Evolutionary conservation across 2,329 filamentous ascomycete species (phyloP), one percentile per base, ranked within the genome.

Genomic region (Diplocarpon rosae): DNA sequence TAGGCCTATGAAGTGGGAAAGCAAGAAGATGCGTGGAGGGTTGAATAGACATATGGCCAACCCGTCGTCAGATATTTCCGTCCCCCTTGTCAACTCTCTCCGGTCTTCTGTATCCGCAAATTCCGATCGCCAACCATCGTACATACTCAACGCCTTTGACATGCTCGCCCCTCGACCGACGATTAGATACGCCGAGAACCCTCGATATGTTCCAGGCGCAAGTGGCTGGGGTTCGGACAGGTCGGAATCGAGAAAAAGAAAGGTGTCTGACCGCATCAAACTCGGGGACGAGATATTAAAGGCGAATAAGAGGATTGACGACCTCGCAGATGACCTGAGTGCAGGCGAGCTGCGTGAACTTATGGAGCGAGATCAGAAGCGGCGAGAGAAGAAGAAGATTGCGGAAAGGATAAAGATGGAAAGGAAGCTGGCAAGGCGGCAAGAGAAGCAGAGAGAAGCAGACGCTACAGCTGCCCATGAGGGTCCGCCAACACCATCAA

Each of bases 121-220:
- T 46, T 83, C 83, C 1, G 86, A 92, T 52, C 75, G 78, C 48
- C 73, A 80, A 33, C 49, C 54, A 43, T 81, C 85, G 0, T 96
- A 84, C 70, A 86, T 81, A 55, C 73, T 96, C 39, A 87, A 86
- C 41, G 73, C 79, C 10, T 71, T 95, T 42, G 83, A 85, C 50
- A 76, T 85, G n/a, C 76, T 95, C 50, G 82, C 85, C 9, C 90
- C 92, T 5, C 77, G 88, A 37, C 92, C 92, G 11, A 88, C 84
- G 0, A 74, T 96, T 45, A 82, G 82, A 49, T 87, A 81, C 62
- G 76, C 82, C 4, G 73, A 80, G 20, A 74, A 79, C 46, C 73
- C 83, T 14, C 72, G 80, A 54, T 71, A 75, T 57, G 69, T 66
- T 46, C 60, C 70, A 59, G 47, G 53, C 63, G 65, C 58, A 64